A percentile compares a stretch with the other conserved stretches of the same genome.
Evolutionary conservation across 495 filamentous ascomycete genomes (phyloP).

Genomic region (Sporormia fimetaria): DNA sequence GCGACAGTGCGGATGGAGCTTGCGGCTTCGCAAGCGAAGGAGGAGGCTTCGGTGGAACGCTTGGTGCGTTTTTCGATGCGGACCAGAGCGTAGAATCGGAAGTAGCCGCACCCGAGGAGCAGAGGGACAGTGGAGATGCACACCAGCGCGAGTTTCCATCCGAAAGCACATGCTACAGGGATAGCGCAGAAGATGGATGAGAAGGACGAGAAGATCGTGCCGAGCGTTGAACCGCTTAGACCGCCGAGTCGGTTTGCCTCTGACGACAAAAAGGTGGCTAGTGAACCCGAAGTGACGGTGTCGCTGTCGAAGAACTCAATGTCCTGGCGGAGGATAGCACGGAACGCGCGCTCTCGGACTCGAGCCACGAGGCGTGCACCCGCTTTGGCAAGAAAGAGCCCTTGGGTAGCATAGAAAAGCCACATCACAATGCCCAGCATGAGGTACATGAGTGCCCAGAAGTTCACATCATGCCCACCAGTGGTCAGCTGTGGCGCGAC

Average conservation of each 20-base stretch:
- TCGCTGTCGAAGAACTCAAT: conserved; percentile 80
- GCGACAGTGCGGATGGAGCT: conserved; percentile 87
- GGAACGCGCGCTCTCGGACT: conserved; percentile 68
- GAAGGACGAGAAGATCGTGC: conserved; percentile 62
- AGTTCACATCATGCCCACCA: conserved; percentile 39
- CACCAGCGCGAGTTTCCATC: conserved; percentile 86
- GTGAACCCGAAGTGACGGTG: conserved; percentile 70
- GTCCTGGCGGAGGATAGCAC: conserved; percentile 83
- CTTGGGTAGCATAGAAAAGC: conserved; percentile 55
- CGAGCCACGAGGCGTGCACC: conserved; percentile 57
- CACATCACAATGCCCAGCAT: conserved; percentile 78
- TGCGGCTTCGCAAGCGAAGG: conserved; percentile 83
- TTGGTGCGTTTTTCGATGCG: conserved; percentile 62
- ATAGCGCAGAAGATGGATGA: conserved; percentile 64
- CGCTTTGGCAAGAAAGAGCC: conserved; percentile 63
- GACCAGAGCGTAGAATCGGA: conserved; percentile 65
- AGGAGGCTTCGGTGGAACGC: conserved; percentile 63
- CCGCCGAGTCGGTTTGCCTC: conserved; percentile 77
- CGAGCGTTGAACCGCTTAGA: conserved; percentile 68
- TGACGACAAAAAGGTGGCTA: conserved; percentile 76
- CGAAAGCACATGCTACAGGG: conserved; percentile 54
- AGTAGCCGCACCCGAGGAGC: conserved; percentile 68
- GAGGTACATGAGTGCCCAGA: conserved; percentile 91
- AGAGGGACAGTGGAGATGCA: conserved; percentile 68
- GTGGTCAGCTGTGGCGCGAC: conserved; percentile 45